A percentile compares a stretch with the other conserved stretches of the same genome.
phyloP scores from a whole-genome alignment of 2,329 filamentous ascomycete species.

The Nannizziopsis arthrosporioides region DNA sequence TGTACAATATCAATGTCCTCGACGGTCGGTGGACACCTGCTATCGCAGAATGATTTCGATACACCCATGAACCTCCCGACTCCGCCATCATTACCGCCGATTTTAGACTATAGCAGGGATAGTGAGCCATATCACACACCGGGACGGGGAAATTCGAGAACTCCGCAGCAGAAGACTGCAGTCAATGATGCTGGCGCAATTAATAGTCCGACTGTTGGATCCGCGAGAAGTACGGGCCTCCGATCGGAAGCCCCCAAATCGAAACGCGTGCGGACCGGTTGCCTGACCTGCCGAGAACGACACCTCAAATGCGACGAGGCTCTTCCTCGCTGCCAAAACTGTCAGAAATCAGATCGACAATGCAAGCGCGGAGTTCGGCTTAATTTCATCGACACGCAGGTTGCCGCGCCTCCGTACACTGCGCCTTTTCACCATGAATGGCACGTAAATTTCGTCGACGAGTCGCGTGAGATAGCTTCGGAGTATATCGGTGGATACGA shows the following conservation, averaged over 20 bases:
- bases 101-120: slow-evolving; percentile 11
- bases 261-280: slow-evolving; percentile 81
- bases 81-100: slow-evolving; percentile 9
- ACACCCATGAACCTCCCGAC: slow-evolving; percentile 15
- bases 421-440: slow-evolving; percentile 54
- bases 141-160: slow-evolving; percentile 7
- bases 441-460: slow-evolving; percentile 69
- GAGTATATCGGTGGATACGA: slow-evolving; percentile 73
- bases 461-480: slow-evolving; percentile 79
- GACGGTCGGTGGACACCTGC: slow-evolving; percentile 15
- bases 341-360: slow-evolving; percentile 70
- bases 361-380: slow-evolving; percentile 79
- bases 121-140: slow-evolving; percentile 12
- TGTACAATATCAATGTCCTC: slow-evolving; percentile 17
- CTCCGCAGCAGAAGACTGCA: slow-evolving; percentile 2
- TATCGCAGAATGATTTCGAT: slow-evolving; percentile 18
- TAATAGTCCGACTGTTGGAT: neutral
- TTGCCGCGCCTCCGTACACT: slow-evolving; percentile 52
- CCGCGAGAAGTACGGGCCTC: slow-evolving; percentile 4
- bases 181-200: slow-evolving; percentile 7
- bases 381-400: slow-evolving; percentile 81
- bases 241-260: slow-evolving; percentile 43
- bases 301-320: slow-evolving; percentile 87
- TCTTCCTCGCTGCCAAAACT: slow-evolving; percentile 58
- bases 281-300: slow-evolving; percentile 76